Evolutionary conservation across 352 stramenopile species (phyloP).

Genomic region (Bremia lactucae): DNA sequence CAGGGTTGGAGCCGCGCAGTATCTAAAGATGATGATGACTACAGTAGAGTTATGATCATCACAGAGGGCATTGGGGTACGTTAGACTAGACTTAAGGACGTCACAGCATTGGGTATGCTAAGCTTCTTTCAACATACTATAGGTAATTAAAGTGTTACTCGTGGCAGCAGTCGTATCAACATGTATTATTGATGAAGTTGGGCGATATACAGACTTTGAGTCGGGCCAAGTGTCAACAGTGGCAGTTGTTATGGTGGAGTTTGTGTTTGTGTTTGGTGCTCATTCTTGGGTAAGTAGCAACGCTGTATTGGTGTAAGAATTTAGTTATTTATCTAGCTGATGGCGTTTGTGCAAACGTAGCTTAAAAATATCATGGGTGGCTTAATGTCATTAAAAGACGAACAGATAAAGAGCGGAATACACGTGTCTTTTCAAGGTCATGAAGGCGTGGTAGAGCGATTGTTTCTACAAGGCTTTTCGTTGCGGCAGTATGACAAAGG

Average conservation of each 20-base stretch:
- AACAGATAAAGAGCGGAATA: slow-evolving; percentile 70
- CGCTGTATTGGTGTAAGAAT: neutral
- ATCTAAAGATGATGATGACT: slow-evolving; percentile 71
- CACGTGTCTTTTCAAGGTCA: slow-evolving; percentile 67
- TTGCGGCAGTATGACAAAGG: slow-evolving; percentile 75
- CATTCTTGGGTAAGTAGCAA: slow-evolving; percentile 60
- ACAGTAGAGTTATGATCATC: slow-evolving; percentile 81
- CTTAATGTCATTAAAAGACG: slow-evolving; percentile 67
- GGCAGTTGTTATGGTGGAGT: slow-evolving; percentile 66
- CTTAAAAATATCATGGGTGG: slow-evolving; percentile 81
- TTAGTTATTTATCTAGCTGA: slow-evolving; percentile 1
- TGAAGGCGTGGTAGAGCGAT: slow-evolving; percentile 69
- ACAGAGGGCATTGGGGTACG: slow-evolving; percentile 68
- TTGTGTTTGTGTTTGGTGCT: slow-evolving; percentile 66
- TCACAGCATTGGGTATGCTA: too few relatives aligned
- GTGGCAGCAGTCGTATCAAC: slow-evolving; percentile 73
- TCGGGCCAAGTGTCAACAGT: slow-evolving; percentile 71
- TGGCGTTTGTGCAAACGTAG: slow-evolving; percentile 17
- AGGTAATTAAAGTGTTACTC: slow-evolving; percentile 79
- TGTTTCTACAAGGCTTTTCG: slow-evolving; percentile 76
- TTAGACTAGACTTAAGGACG: too few relatives aligned
- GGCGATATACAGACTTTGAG: slow-evolving; percentile 66
- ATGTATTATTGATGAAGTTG: slow-evolving; percentile 78
- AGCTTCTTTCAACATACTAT: too few relatives aligned
- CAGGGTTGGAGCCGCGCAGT: slow-evolving; percentile 70